Evolutionary conservation across 1,284 basidiomycete genomes (phyloP), one percentile per base, ranked within the genome.

Genomic region (Cutaneotrichosporon spelunceum): DNA sequence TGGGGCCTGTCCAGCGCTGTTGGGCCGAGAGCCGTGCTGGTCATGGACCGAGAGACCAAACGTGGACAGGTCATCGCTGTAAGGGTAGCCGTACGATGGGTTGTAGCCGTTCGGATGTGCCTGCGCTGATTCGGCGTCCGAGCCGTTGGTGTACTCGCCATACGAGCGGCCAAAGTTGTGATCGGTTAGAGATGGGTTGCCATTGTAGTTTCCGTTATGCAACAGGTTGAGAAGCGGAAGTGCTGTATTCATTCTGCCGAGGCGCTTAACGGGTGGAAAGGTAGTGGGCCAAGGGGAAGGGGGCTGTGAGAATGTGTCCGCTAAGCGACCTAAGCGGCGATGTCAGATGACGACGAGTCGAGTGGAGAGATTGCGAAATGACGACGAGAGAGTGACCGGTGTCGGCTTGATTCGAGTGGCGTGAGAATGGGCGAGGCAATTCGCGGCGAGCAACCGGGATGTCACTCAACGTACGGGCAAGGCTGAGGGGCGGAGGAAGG

Each of bases 211-310:
- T 45, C 60, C 56, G 45, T 62, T 64, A 44, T 63, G 66, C 19
- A 67, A 36, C n/a, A 67, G 49, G 29, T 63, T 64, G 33, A 67
- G 58, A 8, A 66, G 55, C 4, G 64, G 64, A 9, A 63, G 58
- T 9, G 59, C 47, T 36, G 65, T 57, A 60, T 66, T 66, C 65
- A 66, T 66, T 21, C 4, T 59, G 34, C 29, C 53, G 19, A 42
- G 39, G 39, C n/a, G n/a, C n/a, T n/a, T n/a, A 42, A 42, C 39
- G 39, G 19, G 39, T 42, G 39, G 19, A 16, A 16, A 13, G 1
- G 36, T 8, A 19, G 39, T 42, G 39, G 39, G n/a, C n/a, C n/a
- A n/a, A n/a, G n/a, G n/a, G n/a, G n/a, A n/a, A 42, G 39, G 39
- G 6, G 39, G 39, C 39, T 42, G 39, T 16, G 1, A 16, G 14